phyloP scores from a whole-genome alignment of 2,329 filamentous ascomycete species.

The Akanthomyces uredinophilus region DNA sequence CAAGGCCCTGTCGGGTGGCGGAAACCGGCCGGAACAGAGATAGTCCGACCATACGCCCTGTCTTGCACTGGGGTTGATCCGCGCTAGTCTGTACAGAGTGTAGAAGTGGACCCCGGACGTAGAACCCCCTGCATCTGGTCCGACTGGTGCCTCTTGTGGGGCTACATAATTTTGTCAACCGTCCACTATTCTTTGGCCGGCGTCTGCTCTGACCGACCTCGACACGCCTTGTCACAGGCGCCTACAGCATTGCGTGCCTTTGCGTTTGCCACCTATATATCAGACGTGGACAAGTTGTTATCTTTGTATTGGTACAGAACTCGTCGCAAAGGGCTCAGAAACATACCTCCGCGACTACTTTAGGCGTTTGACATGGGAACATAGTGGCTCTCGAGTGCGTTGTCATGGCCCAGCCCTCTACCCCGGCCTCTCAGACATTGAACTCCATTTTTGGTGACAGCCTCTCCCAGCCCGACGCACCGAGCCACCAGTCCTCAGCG shows the following conservation, averaged over 20 bases:
- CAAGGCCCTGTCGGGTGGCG: constrained; percentile 8
- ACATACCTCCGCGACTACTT: neutral
- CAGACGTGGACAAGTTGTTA: neutral
- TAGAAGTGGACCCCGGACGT: neutral
- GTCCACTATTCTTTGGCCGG: neutral
- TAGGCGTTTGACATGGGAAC: constrained; percentile 1
- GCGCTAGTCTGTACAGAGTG: constrained; percentile 2
- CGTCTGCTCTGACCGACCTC: neutral
- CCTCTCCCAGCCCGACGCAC: constrained; percentile 20
- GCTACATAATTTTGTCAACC: constrained; percentile 9
- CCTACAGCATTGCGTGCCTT: constrained; percentile 5
- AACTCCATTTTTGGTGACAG: constrained; percentile 43
- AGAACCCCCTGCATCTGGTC: constrained; percentile 1
- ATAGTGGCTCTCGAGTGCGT: neutral
- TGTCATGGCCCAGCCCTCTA: constrained; percentile 41
- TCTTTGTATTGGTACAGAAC: neutral
- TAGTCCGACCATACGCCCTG: neutral
- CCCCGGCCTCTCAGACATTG: constrained; percentile 34
- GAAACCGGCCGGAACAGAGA: constrained; percentile 19
- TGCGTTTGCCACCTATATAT: neutral
- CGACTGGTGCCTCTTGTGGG: neutral
- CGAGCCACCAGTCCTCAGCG: constrained; percentile 25
- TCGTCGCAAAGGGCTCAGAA: neutral
- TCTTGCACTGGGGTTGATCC: constrained; percentile 1
- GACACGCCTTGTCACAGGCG: neutral